phyloP scores from a whole-genome alignment of 2,329 filamentous ascomycete species.

The Botryotinia globosa region DNA sequence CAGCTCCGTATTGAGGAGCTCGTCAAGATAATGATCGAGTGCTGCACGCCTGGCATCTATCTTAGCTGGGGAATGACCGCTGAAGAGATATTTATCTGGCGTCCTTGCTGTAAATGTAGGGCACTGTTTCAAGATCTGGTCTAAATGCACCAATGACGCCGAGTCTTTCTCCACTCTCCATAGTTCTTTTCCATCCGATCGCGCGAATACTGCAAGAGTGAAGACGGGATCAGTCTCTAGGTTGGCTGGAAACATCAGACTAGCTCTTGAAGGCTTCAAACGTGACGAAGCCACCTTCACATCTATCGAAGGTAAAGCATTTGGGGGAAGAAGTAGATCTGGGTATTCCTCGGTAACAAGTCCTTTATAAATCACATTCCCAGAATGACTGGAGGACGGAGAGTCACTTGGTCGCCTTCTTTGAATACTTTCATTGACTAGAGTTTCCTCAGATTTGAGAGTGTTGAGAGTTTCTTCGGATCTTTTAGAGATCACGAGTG shows the following conservation, averaged over 20 bases:
- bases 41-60: slow-evolving; percentile 81
- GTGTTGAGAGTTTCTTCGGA: slow-evolving; percentile 29
- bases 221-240: slow-evolving; percentile 92
- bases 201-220: slow-evolving; percentile 79
- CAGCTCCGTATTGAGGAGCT: slow-evolving; percentile 77
- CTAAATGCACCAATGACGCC: slow-evolving; percentile 73
- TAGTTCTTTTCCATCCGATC: slow-evolving; percentile 72
- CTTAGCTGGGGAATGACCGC: slow-evolving; percentile 87
- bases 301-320: slow-evolving; percentile 80
- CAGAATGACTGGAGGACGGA: slow-evolving; percentile 40
- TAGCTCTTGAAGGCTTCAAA: slow-evolving; percentile 87
- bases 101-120: slow-evolving; percentile 70
- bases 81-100: slow-evolving; percentile 84
- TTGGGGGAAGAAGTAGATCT: slow-evolving; percentile 79
- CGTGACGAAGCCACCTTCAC: slow-evolving; percentile 89
- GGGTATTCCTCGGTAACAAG: slow-evolving; percentile 84
- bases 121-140: slow-evolving; percentile 74
- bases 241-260: slow-evolving; percentile 74
- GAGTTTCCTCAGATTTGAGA: slow-evolving; percentile 27
- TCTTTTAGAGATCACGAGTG: slow-evolving; percentile 43
- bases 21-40: slow-evolving; percentile 81
- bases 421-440: slow-evolving; percentile 13
- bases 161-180: slow-evolving; percentile 96
- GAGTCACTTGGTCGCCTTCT: slow-evolving; percentile 9
- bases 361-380: slow-evolving; percentile 66